Evolutionary conservation across 1,284 basidiomycete genomes (phyloP).

Genomic region (Tilletia walkeri): DNA sequence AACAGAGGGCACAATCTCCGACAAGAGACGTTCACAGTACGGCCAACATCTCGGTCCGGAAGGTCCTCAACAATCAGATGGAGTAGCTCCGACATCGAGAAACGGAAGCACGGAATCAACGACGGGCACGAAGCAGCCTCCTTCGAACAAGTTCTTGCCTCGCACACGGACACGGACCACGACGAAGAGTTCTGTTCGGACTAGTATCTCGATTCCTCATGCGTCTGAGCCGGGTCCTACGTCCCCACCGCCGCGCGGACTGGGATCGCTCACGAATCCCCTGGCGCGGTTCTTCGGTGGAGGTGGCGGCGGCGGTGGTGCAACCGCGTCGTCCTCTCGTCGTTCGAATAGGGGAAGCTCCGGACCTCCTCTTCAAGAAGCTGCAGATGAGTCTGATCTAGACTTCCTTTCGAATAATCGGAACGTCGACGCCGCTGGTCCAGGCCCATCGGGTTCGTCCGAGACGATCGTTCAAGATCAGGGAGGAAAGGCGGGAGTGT

Average conservation of each 20-base stretch:
- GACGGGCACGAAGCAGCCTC: no score
- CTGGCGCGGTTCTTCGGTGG: constrained; percentile 9
- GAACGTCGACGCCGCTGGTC: no score
- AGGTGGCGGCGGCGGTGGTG: not conserved
- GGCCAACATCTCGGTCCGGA: not conserved
- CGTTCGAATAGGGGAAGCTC: no score
- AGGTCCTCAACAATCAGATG: not conserved
- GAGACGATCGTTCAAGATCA: no score
- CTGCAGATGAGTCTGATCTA: no score
- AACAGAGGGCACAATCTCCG: not conserved
- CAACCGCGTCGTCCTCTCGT: not conserved
- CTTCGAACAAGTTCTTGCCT: not conserved
- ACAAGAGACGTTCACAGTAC: not conserved
- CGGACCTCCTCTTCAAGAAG: no score
- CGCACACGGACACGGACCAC: not conserved
- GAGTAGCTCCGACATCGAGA: not conserved
- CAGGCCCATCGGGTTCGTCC: no score
- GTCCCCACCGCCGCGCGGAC: constrained; percentile 2
- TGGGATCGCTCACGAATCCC: not conserved
- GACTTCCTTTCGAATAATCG: no score
- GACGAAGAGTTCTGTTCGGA: not conserved
- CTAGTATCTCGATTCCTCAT: not conserved
- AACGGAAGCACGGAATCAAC: not conserved
- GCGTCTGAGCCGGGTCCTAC: not conserved
- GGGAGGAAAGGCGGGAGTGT: no score